Evolutionary conservation across 768 basidiomycete species (phyloP), one percentile per base, ranked within the genome.

Genomic region (Russula abietina): DNA sequence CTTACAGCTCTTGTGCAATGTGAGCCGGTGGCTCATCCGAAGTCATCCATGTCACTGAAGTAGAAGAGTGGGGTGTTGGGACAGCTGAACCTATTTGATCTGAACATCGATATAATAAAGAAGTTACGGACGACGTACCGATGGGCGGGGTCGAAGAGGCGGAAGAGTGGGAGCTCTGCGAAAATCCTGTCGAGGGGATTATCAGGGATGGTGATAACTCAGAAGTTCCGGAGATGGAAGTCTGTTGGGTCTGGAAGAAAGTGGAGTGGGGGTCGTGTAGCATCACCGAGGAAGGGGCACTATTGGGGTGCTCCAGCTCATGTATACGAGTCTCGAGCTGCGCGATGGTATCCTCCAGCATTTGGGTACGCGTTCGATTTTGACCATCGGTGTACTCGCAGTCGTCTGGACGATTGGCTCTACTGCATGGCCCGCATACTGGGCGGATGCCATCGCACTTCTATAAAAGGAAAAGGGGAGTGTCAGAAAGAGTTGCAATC

Each of bases 351-450:
- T 87, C 85, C 69, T 86, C 84, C 30, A 87, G 71, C 19, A 77
- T 77, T 68, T 83, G 76, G 3, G 83, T 86, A 60, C 84, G 75
- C 28, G 85, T 81, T 62, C 84, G 79, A 57, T 77, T 78, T 52
- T 79, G 80, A 4, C 83, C 83, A 67, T 87, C 86, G 5, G 82
- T 76, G 70, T 86, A 88, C 72, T 87, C 85, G 70, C 86, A 88
- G n/a, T 83, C 83, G 52, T 86, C 85, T 41, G 78, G 78, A 60
- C 84, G 82, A 39, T 83, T 81, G 43, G 81, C 80, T 9, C 76
- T 73, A 39, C 74, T 70, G 73, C 86, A 88, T 46, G 82, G 85
- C 0, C 84, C 83, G 70, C 86, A 88, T n/a, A 80, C 73, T 2
- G 86, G 87, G 65, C 81, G 82, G 2, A 70, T 68, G 19, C 85